Percentiles rank a stretch among this genome's conserved stretches.
Conservation (phyloP, 148 eudicot genomes). For the Chenopodium formosanum region DNA sequence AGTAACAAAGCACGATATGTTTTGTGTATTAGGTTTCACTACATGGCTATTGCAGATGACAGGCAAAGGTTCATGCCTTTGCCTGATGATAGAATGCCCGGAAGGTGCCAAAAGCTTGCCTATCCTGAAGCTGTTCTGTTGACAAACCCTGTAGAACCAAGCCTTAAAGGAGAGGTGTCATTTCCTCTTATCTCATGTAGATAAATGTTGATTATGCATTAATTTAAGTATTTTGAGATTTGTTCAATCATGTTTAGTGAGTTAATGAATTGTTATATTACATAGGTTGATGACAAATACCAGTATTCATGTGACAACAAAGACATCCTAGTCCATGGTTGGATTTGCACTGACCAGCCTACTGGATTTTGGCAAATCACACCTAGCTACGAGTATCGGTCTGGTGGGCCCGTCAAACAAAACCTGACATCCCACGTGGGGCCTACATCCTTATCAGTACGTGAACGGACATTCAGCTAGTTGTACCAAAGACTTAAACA, state of each 20-base stretch:
- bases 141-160: constrained; percentile 63
- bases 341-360: constrained; percentile 61
- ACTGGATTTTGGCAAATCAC: constrained; percentile 90
- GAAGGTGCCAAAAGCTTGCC: constrained; percentile 65
- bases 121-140: constrained; percentile 88
- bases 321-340: constrained; percentile 73
- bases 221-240: neutral
- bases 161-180: constrained; percentile 67
- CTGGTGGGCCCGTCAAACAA: constrained; percentile 83
- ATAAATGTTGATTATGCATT: neutral
- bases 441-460: constrained; percentile 71
- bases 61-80: constrained; percentile 76
- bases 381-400: constrained; percentile 72
- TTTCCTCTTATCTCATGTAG: neutral
- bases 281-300: constrained; percentile 88
- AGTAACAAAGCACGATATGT: neutral
- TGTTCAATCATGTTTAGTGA: neutral
- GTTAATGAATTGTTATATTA: neutral
- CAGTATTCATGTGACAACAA: constrained; percentile 83
- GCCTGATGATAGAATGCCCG: constrained; percentile 80
- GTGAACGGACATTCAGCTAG: constrained; percentile 14
- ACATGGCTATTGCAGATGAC: constrained; percentile 81
- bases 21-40: constrained; percentile 52
- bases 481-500: neutral
- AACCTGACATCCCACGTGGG: constrained; percentile 85